These are phyloP conservation scores for Blastocystis sp. DNA, from an alignment of 352 stramenopile species.

Conservation along the genomic window DNA sequence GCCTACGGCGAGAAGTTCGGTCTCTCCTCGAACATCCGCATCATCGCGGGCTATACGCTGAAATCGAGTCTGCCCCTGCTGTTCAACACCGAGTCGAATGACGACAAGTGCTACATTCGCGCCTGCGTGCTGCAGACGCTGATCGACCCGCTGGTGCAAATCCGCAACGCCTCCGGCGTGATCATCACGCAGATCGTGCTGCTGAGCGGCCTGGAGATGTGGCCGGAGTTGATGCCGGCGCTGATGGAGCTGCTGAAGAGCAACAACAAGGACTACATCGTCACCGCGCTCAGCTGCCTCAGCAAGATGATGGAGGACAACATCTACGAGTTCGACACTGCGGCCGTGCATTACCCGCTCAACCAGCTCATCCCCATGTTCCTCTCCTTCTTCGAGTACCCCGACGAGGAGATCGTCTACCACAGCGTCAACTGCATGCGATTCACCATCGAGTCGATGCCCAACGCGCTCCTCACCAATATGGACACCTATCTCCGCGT, in stretches of 20 bases:
- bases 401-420: slow-evolving; percentile 43
- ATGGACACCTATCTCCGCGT: slow-evolving; percentile 62
- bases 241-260: slow-evolving; percentile 59
- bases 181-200: slow-evolving; percentile 29
- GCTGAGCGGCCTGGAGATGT: slow-evolving; percentile 13
- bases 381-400: slow-evolving; percentile 39
- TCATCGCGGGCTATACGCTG: slow-evolving; percentile 47
- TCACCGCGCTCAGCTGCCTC: slow-evolving; percentile 35
- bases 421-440: slow-evolving; percentile 65
- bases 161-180: slow-evolving; percentile 42
- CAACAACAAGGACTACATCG: slow-evolving; percentile 40
- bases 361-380: slow-evolving; percentile 55
- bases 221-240: slow-evolving; percentile 41
- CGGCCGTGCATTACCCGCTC: slow-evolving; percentile 40
- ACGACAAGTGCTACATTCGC: slow-evolving; percentile 49
- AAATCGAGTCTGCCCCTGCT: slow-evolving; percentile 55
- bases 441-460: slow-evolving; percentile 52
- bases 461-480: slow-evolving; percentile 50
- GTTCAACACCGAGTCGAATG: neutral
- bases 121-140: slow-evolving; percentile 32
- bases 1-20: slow-evolving; percentile 40
- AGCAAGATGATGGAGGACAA: slow-evolving; percentile 64
- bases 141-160: slow-evolving; percentile 14
- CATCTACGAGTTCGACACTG: slow-evolving; percentile 43
- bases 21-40: slow-evolving; percentile 11